Evolutionary conservation across 1,139 yeast species (phyloP), one percentile per base, ranked within the genome.

Genomic region (Saccharomycopsis phalli): DNA sequence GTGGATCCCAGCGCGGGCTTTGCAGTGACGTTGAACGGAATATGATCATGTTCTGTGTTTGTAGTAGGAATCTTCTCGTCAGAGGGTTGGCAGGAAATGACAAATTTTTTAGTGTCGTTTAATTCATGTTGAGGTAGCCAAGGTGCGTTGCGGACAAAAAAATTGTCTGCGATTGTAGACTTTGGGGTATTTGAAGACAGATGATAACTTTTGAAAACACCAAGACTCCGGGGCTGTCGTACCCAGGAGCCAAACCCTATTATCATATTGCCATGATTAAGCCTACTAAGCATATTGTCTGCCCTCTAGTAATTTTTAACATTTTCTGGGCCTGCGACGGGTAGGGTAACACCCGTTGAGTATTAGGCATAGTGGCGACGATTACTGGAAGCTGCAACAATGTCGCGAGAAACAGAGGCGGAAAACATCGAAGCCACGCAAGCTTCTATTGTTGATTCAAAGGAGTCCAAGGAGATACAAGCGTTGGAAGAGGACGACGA

Each of bases 401-500:
- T 44, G 47, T 34, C 45, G 17, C 34, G 37, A 29, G 44, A 44
- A 22, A 34, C 36, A 19, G 46, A 49, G 20, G 34, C 44, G 22
- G 37, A 41, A 5, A 45, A 46, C 38, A 44, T 48, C 17, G 45
- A 44, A 25, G 31, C 44, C 34, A 37, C 48, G 33, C 50, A 47
- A 18, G 29, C n/a, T 11, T n/a, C 29, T 11, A 36, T 51, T 27
- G 46, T 31, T 10, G 50, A 50, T 29, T 46, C 52, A 29, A 47
- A 65, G 50, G 59, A 66, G 30, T 65, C 73, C 54, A 73, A 42
- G 26, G 38, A 44, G 30, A 32, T 44, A 6, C 47, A 74, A 53
- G 72, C 88, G 2, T 65, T 86, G 44, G 95, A 86, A 56, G 95
- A 84, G 52, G 95, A 87, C 56, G 95, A 87, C 58, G 95, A 86